phyloP scores from a whole-genome alignment of 2,329 filamentous ascomycete species.

The Diaporthe sp. region DNA sequence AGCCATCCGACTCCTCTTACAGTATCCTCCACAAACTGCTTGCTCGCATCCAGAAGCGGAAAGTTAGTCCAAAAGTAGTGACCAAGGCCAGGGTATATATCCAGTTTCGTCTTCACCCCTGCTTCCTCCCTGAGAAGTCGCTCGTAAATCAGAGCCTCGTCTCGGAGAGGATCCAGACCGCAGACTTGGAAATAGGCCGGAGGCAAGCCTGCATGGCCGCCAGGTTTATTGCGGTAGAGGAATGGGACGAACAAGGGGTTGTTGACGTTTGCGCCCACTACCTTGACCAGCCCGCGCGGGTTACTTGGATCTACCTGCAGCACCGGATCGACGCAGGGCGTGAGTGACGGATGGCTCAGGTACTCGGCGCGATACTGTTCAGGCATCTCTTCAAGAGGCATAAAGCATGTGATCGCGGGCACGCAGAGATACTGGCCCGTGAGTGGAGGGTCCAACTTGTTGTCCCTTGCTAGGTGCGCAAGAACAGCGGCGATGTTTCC shows the following conservation, averaged over 20 bases:
- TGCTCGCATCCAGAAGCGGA: slow-evolving; percentile 42
- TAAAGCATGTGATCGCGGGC: slow-evolving; percentile 49
- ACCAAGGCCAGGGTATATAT: slow-evolving; percentile 47
- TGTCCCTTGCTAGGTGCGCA: slow-evolving; percentile 55
- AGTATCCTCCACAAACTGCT: slow-evolving; percentile 46
- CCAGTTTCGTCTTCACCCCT: slow-evolving; percentile 55
- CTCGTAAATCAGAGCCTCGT: slow-evolving; percentile 66
- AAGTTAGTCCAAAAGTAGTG: slow-evolving; percentile 48
- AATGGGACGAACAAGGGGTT: slow-evolving; percentile 19
- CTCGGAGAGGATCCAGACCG: slow-evolving; percentile 63
- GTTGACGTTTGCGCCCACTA: slow-evolving; percentile 10
- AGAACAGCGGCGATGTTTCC: slow-evolving; percentile 54
- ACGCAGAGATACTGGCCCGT: slow-evolving; percentile 61
- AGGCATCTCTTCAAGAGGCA: slow-evolving; percentile 40
- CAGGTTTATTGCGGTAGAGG: slow-evolving; percentile 2
- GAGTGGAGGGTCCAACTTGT: slow-evolving; percentile 55
- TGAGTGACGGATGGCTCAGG: slow-evolving; percentile 44
- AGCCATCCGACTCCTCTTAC: slow-evolving; percentile 45
- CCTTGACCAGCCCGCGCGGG: background rate
- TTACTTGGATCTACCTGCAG: slow-evolving; percentile 14
- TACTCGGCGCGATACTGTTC: slow-evolving; percentile 45
- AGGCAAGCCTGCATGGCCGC: slow-evolving; percentile 51
- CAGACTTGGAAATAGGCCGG: slow-evolving; percentile 62
- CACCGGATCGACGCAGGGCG: slow-evolving; percentile 43
- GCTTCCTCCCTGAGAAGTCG: slow-evolving; percentile 56